Evolutionary conservation across 2,329 filamentous ascomycete species (phyloP).

Genomic region (Fusarium torreyae): DNA sequence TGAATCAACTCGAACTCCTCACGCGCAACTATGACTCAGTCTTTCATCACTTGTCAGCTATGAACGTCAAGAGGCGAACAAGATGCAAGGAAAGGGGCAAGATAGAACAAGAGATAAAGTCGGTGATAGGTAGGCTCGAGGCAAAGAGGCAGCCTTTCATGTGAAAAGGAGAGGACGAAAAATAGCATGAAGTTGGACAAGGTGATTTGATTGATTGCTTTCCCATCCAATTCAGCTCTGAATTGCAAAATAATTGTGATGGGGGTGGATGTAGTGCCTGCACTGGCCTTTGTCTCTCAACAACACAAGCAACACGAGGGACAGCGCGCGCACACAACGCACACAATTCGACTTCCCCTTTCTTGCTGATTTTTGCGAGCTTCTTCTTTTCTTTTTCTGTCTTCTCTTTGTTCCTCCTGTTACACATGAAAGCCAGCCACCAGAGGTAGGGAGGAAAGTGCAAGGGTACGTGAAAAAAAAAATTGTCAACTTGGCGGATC

Average conservation of each 20-base stretch:
- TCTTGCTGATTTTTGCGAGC: constrained; percentile 30
- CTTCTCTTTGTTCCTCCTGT: constrained; percentile 32
- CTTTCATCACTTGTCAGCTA: constrained; percentile 32
- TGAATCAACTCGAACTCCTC: constrained; percentile 36
- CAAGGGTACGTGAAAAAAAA: constrained; percentile 19
- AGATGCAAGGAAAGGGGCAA: constrained; percentile 30
- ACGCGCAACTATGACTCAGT: constrained; percentile 45
- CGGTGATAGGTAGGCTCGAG: constrained; percentile 28
- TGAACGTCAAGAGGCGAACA: constrained; percentile 29
- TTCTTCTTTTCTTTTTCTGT: constrained; percentile 38
- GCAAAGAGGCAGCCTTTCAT: constrained; percentile 39
- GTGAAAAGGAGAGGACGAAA: constrained; percentile 40
- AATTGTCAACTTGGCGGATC: constrained; percentile 27
- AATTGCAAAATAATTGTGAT: constrained; percentile 14
- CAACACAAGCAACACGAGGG: constrained; percentile 42
- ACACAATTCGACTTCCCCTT: constrained; percentile 41
- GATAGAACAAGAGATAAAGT: constrained; percentile 16
- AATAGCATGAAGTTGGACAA: constrained; percentile 37
- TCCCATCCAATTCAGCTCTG: constrained; percentile 43
- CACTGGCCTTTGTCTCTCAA: constrained; percentile 43
- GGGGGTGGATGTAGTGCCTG: constrained; percentile 40
- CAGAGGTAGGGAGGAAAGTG: constrained; percentile 38
- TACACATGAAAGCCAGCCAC: constrained; percentile 33
- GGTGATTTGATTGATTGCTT: constrained; percentile 38
- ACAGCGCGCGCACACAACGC: constrained; percentile 38